A percentile compares a stretch with the other conserved stretches of the same genome.
Conservation (phyloP, 2,329 filamentous ascomycete species). For the Colletotrichum gloeosporioides region DNA sequence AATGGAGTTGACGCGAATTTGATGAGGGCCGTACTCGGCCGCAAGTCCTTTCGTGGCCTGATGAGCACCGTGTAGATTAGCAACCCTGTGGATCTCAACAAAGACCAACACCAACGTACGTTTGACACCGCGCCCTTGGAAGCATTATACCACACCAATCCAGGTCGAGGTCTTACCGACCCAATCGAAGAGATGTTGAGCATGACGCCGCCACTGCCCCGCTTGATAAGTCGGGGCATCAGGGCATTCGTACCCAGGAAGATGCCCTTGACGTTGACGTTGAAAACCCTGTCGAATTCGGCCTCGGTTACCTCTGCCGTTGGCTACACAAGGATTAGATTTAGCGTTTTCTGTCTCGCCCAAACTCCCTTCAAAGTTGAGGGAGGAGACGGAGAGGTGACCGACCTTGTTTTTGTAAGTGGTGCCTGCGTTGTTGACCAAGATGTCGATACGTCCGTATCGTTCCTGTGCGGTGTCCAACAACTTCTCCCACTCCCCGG, state of each 20-base stretch:
- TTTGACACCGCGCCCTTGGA: constrained; percentile 71
- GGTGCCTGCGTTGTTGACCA: constrained; percentile 67
- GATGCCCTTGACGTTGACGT: constrained; percentile 72
- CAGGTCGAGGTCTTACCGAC: constrained; percentile 65
- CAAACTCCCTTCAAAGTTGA: neutral
- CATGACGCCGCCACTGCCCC: constrained; percentile 75
- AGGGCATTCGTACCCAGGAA: constrained; percentile 62
- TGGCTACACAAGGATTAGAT: constrained; percentile 34
- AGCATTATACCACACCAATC: constrained; percentile 74
- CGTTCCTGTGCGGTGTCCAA: constrained; percentile 48
- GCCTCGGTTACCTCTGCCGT: constrained; percentile 68
- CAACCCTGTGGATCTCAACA: neutral
- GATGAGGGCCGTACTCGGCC: constrained; percentile 73
- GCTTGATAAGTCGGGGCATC: constrained; percentile 55
- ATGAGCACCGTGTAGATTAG: neutral
- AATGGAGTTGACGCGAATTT: constrained; percentile 76
- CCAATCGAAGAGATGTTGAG: constrained; percentile 80
- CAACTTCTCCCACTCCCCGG: constrained; percentile 57
- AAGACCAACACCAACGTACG: neutral
- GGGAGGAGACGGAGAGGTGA: no score
- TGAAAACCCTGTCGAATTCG: constrained; percentile 71
- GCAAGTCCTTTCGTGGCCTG: constrained; percentile 62
- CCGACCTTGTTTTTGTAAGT: constrained; percentile 60
- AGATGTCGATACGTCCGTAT: constrained; percentile 59
- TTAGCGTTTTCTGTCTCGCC: neutral